Evolutionary conservation across 495 filamentous ascomycete genomes (phyloP).

Genomic region (Cryomyces minteri): DNA sequence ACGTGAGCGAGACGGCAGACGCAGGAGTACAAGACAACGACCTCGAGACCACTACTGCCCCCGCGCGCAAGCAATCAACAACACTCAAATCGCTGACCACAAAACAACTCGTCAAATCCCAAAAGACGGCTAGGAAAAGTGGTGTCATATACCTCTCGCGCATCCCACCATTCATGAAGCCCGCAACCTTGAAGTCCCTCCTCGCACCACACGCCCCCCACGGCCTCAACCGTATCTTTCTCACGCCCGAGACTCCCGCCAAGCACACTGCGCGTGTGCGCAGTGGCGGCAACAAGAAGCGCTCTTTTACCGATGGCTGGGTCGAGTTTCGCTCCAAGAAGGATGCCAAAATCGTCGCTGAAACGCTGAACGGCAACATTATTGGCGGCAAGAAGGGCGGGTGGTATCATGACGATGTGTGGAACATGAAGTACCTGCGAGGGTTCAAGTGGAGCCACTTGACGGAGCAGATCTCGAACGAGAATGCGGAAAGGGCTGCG

Average conservation of each 20-base stretch:
- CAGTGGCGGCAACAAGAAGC: conserved; percentile 73
- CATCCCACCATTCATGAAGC: conserved; percentile 89
- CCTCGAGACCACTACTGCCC: not conserved
- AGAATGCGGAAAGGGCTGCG: conserved; percentile 66
- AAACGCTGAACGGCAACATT: conserved; percentile 62
- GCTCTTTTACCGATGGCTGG: conserved; percentile 81
- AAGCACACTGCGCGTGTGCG: conserved; percentile 38
- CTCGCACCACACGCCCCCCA: conserved; percentile 53
- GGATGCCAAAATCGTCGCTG: conserved; percentile 69
- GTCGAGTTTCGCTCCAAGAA: conserved; percentile 66
- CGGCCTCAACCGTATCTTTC: conserved; percentile 63
- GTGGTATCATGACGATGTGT: conserved; percentile 87
- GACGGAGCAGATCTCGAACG: conserved; percentile 52
- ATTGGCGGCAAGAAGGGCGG: conserved; percentile 77
- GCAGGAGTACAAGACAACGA: not conserved
- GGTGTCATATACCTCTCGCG: conserved; percentile 83
- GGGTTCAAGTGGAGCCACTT: conserved; percentile 69
- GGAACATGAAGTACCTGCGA: conserved; percentile 67
- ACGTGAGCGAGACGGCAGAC: not conserved
- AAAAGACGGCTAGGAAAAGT: conserved; percentile 38
- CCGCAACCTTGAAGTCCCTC: conserved; percentile 56
- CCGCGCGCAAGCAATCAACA: conserved; percentile 9
- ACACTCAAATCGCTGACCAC: conserved; percentile 29
- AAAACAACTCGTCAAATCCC: conserved; percentile 39
- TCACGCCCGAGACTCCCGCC: conserved; percentile 58